Evolutionary conservation across 371 early-diverging fungal genomes (phyloP).

Genomic region (Mortierella sp.): DNA sequence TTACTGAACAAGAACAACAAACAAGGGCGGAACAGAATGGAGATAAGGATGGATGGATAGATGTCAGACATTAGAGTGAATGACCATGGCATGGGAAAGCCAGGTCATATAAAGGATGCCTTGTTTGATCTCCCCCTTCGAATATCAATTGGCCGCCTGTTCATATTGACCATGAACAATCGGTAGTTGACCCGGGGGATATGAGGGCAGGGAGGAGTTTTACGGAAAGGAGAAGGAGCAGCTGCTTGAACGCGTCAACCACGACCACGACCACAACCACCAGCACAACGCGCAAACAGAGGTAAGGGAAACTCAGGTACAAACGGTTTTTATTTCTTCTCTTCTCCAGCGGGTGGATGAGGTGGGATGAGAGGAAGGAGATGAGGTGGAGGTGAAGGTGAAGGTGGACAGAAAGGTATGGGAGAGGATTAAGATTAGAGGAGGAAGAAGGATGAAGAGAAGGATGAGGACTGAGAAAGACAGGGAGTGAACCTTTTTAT

Average conservation of each 20-base stretch:
- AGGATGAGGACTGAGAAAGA: background rate
- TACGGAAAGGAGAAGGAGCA: too few relatives aligned
- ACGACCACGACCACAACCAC: too few relatives aligned
- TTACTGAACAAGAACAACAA: background rate
- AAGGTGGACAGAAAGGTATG: too few relatives aligned
- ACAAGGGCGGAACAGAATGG: background rate
- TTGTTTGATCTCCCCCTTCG: constrained; percentile 15
- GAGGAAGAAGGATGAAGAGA: background rate
- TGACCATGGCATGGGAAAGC: constrained; percentile 13
- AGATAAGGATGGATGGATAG: background rate
- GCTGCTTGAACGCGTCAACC: too few relatives aligned
- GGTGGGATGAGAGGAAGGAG: background rate
- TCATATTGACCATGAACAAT: constrained; percentile 12
- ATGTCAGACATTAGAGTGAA: constrained; percentile 23
- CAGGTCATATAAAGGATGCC: constrained; percentile 22
- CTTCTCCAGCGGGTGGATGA: too few relatives aligned
- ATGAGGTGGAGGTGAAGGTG: background rate
- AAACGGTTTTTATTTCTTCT: too few relatives aligned
- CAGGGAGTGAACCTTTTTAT: too few relatives aligned
- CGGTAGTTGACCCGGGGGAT: constrained; percentile 22
- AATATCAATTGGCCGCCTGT: constrained; percentile 5
- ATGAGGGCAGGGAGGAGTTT: too few relatives aligned
- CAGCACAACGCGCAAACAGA: too few relatives aligned
- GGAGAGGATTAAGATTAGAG: background rate
- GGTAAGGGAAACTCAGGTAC: too few relatives aligned